Conservation (phyloP, 495 filamentous ascomycete genomes). For the Penicillium subrubescens region DNA sequence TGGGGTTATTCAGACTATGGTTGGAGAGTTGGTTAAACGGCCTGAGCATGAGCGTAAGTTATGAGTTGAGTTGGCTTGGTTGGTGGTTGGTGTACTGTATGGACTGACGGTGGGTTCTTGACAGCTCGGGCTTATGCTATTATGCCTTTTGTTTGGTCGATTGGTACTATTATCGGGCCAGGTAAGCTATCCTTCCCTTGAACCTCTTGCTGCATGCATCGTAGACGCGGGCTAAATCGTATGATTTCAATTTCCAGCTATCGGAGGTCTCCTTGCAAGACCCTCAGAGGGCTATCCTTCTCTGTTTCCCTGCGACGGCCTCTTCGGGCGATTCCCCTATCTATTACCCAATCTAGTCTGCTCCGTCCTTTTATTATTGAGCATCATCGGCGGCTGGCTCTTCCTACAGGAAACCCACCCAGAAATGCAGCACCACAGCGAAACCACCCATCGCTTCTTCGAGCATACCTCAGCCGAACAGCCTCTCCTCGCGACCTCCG, state of each 20-base stretch:
- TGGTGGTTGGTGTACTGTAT: not conserved
- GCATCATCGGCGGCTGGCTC: conserved; percentile 72
- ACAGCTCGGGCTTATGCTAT: conserved; percentile 77
- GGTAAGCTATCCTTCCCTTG: conserved; percentile 30
- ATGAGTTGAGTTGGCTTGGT: not conserved
- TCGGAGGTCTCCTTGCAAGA: conserved; percentile 77
- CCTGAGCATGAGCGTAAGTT: conserved; percentile 81
- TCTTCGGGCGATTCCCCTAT: conserved; percentile 80
- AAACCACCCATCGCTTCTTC: conserved; percentile 45
- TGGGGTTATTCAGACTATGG: conserved; percentile 91
- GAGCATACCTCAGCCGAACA: conserved; percentile 64
- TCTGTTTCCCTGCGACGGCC: conserved; percentile 59
- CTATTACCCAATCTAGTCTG: conserved; percentile 81
- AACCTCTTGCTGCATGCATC: not conserved
- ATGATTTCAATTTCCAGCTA: conserved; percentile 38
- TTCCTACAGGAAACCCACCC: conserved; percentile 81
- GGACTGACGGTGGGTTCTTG: conserved; percentile 10
- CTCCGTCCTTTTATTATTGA: conserved; percentile 67
- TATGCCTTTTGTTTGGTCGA: conserved; percentile 87
- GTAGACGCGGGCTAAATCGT: conserved; percentile 20
- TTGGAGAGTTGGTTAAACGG: conserved; percentile 75
- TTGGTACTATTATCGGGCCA: conserved; percentile 83
- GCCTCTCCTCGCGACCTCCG: conserved; percentile 70
- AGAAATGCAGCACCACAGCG: conserved; percentile 67
- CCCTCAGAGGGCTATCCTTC: conserved; percentile 69